Base-by-base conservation (phyloP, 305 asterid genomes). In the Fraxinus ornus region DNA sequence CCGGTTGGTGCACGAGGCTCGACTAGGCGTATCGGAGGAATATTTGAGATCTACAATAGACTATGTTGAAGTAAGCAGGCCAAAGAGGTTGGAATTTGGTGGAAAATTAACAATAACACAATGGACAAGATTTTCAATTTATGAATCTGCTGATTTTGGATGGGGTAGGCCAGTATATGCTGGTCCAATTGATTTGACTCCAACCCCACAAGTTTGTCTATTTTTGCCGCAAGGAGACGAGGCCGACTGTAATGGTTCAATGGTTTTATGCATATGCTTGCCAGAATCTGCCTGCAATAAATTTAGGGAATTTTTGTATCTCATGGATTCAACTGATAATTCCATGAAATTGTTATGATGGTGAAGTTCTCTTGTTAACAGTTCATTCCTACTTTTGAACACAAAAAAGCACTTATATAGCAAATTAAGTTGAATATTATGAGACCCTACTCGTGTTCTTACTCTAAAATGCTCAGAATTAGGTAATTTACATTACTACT, bases 101-200 rank as follows among this genome's bases (percentile, higher is more conserved):
- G 99, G 97, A 13, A 95, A 95, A 28, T 83, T 94, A 83, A 87
- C 92, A 0, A 90, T 95, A 83, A 94, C 97, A 26, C 99, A 95
- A 37, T 95, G 99, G 98, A 95, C 99, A 5, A 90, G 97, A 81
- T 92, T 95, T 84, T 90, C 91, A 0, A 91, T 94, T 3, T 94
- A 94, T 12, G 97, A 95, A 41, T 84, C 92, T 1, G 91, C 95
- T 7, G 97, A 95, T 85, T 95, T 94, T 37, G 98, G 98, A 5
- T 95, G 97, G 98, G 99, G 98, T 33, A 88, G 88, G 80, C 97
- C 97, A 13, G 52, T 86, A 1, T 95, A 95, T 21, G 98, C 97
- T 0, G 98, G 98, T 12, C 98, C 99, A 7, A 94, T 92, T 10
- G 99, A 94, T 87, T 85, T 94, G 21, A 92, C 97, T 17, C 98